These are phyloP conservation scores for Ocimum tenuiflorum DNA, from an alignment of 257 asterid genomes.

Conservation along the genomic window DNA sequence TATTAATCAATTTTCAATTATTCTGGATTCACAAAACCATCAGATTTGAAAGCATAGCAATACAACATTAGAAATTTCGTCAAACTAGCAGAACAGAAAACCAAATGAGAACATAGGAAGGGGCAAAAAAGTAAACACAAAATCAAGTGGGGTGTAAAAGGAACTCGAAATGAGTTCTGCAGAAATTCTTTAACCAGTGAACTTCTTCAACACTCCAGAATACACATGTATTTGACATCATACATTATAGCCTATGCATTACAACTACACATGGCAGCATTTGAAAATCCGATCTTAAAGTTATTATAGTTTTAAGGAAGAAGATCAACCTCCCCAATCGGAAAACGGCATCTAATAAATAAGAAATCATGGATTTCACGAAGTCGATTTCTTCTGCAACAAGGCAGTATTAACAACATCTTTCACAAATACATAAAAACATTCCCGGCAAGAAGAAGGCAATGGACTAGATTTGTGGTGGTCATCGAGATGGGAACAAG, in stretches of 20 bases:
- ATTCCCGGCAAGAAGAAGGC: conserved; percentile 60
- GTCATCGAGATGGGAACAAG: conserved; percentile 38
- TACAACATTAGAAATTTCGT: too few relatives aligned
- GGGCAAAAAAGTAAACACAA: not conserved
- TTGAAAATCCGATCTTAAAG: too few relatives aligned
- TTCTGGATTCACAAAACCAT: too few relatives aligned
- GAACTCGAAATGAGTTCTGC: too few relatives aligned
- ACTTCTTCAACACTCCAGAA: not conserved
- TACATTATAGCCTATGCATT: not conserved
- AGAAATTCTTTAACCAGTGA: too few relatives aligned
- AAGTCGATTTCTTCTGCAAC: conserved; percentile 25
- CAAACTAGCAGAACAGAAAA: too few relatives aligned
- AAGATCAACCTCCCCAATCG: not conserved
- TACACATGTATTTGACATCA: not conserved
- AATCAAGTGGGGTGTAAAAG: too few relatives aligned
- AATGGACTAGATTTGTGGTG: conserved; percentile 42
- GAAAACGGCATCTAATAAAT: not conserved
- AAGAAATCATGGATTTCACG: not conserved
- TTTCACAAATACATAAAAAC: conserved; percentile 56
- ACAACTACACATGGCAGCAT: too few relatives aligned
- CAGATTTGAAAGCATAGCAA: too few relatives aligned
- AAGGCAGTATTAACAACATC: conserved; percentile 39
- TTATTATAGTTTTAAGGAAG: too few relatives aligned
- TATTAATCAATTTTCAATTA: too few relatives aligned
- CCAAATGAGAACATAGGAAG: too few relatives aligned